Base-by-base conservation (phyloP, 768 basidiomycete genomes). In the Tylopilus vinaceipallidus region DNA sequence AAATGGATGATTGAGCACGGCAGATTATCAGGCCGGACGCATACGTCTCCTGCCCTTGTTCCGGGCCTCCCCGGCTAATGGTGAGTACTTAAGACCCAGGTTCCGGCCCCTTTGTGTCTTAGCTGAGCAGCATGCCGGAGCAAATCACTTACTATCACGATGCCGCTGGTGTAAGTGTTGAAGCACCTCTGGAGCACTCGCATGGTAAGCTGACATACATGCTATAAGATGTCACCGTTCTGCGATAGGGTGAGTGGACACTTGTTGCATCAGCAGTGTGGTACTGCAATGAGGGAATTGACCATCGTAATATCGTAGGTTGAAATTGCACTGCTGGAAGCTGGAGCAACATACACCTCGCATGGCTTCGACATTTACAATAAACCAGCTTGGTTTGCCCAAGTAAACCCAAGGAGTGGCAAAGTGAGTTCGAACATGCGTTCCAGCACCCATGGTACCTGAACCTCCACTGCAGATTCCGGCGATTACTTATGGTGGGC, bases 301-400 rank as follows among this genome's bases (percentile, higher is more conserved):
- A 29, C 8, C 27, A 29, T 11, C 4, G 20, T 20, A 16, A 38
- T 22, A 12, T 8, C 16, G n/a, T 49, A 84, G 78, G 73, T 74
- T 8, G 78, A 84, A 53, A 67, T 87, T 19, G 82, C 83, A 0
- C 71, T 87, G 22, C 67, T 74, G 9, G 84, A 86, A 55, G 72
- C 78, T 2, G 71, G 75, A 3, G 69, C 76, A 13, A 53, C 73
- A 1, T 80, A 71, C 61, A 79, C 68, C 7, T 65, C 75, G 3
- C 80, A 67, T 45, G 76, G 83, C 54, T 75, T 88, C 41, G 79
- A 85, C 49, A 65, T 86, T 13, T 49, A 54, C 54, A 38, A 19
- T 16, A 88, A 86, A 65, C 84, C 84, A 1, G 76, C 75, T 46
- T 86, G 84, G 84, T 85, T 82, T 57, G 71, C 77, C 0, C 72